Base-by-base conservation (phyloP, 2,329 filamentous ascomycete genomes). In the Allantophomopsis lycopodina region DNA sequence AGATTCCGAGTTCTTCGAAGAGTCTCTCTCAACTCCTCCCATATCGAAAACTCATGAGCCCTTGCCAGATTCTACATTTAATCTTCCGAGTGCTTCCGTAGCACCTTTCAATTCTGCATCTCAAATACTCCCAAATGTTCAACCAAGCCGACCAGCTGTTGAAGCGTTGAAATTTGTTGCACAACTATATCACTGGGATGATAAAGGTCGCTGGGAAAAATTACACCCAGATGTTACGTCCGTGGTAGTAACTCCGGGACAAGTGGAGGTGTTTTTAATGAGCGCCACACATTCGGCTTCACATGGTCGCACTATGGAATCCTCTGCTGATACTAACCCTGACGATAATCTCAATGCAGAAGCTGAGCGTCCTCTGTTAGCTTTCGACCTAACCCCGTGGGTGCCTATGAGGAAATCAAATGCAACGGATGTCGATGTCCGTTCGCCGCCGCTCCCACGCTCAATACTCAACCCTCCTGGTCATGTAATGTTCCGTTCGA, bases 321-420 rank as follows among this genome's bases (percentile, higher is more conserved):
- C 32, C 16, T 38, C 32, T n/a, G 40, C 41, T 15, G 35, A 44
- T 37, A 33, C 39, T 28, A 38, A 33, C 32, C 14, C 14, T 16
- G 46, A 51, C 32, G 42, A 48, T 20, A 43, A 21, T 41, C 47
- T 21, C 13, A 40, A 41, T 16, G 30, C 10, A 55, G 59, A 28
- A 50, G 60, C 53, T 12, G 60, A 64, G 38, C 50, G 48, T 30
- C 73, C 73, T 4, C 57, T 79, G 15, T 63, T 80, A 34, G 83
- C 81, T 5, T 73, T 95, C 28, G 86, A 94, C 53, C 74, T 98
- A 33, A 96, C 89, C 1, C 91, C 91, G 1, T 67, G 94, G 31
- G 89, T 96, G 7, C 82, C 88, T 48, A 78, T 96, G 44, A 77
- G 89, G 46, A 82, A 89, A 52, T 91, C 88, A 51, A 98, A 87